phyloP scores from a whole-genome alignment of 192 early-diverging fungal species.

The Nowakowskiella sp. region DNA sequence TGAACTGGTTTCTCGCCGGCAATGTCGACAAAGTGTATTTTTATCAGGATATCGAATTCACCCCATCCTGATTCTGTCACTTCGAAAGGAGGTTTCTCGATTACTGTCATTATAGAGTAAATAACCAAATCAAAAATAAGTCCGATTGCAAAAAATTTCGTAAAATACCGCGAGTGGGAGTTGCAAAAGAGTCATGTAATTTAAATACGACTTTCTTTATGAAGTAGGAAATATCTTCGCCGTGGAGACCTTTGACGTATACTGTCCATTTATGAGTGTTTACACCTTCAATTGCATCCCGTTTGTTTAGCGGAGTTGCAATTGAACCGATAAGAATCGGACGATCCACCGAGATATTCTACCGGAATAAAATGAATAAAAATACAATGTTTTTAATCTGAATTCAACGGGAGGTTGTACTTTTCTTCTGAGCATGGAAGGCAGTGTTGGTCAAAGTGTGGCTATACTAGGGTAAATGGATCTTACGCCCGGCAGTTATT shows the following conservation, averaged over 20 bases:
- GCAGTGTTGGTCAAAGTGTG: too few relatives aligned
- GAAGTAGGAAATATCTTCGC: constrained; percentile 77
- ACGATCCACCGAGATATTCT: too few relatives aligned
- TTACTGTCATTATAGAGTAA: constrained; percentile 25
- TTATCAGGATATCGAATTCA: constrained; percentile 95
- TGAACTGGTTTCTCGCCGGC: constrained; percentile 67
- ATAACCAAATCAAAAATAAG: constrained; percentile 7
- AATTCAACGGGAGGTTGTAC: too few relatives aligned
- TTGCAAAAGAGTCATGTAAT: constrained; percentile 89
- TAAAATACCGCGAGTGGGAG: constrained; percentile 53
- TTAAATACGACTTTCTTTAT: constrained; percentile 89
- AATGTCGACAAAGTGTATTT: constrained; percentile 77
- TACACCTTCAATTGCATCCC: too few relatives aligned
- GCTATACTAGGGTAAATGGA: too few relatives aligned
- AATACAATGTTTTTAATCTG: too few relatives aligned
- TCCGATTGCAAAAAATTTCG: not conserved
- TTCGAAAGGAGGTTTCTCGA: constrained; percentile 83
- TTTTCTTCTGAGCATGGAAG: too few relatives aligned
- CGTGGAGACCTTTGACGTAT: constrained; percentile 72
- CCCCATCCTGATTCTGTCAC: constrained; percentile 98
- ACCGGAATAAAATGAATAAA: too few relatives aligned
- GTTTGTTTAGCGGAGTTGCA: constrained; percentile 53
- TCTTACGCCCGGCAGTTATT: too few relatives aligned
- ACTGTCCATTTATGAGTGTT: constrained; percentile 97
- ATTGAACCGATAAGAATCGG: constrained; percentile 85